Percentiles rank a stretch among this genome's conserved stretches.
phyloP scores from a whole-genome alignment of 139 green algal genomes.

The Gonium pectorale region DNA sequence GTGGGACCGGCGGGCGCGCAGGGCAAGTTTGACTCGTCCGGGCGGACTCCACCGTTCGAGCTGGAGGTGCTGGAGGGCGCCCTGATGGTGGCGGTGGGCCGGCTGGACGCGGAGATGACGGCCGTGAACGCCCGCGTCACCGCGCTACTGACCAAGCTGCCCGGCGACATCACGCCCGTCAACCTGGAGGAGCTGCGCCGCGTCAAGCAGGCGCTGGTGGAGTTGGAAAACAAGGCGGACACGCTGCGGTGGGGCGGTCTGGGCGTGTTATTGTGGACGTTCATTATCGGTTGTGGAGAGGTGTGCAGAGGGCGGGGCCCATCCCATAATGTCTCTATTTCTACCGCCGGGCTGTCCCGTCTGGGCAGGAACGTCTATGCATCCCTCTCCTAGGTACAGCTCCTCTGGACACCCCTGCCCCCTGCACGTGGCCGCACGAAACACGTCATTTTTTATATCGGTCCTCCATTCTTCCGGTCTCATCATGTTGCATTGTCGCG shows the following conservation, averaged over 20 bases:
- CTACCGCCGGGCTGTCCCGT: too few species aligned
- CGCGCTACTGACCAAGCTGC: constrained; percentile 83
- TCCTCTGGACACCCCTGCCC: too few species aligned
- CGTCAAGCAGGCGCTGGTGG: constrained; percentile 91
- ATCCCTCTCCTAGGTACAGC: too few species aligned
- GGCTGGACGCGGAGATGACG: constrained; percentile 88
- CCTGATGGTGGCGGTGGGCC: constrained; percentile 85
- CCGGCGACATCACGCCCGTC: constrained; percentile 88
- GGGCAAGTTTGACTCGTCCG: constrained; percentile 23
- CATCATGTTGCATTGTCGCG: background rate
- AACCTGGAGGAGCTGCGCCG: constrained; percentile 94
- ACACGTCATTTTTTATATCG: too few species aligned
- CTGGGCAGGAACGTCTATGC: too few species aligned
- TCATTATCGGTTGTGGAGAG: too few species aligned
- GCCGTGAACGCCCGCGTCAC: constrained; percentile 73
- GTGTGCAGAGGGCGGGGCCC: too few species aligned
- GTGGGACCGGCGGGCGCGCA: too few species aligned
- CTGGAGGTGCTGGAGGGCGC: constrained; percentile 92
- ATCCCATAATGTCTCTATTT: too few species aligned
- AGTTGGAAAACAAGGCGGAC: constrained; percentile 88
- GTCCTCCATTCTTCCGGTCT: too few species aligned
- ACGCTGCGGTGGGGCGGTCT: constrained; percentile 54
- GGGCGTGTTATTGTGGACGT: constrained; percentile 15
- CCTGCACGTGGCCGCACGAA: too few species aligned
- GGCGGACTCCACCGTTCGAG: constrained; percentile 88